A percentile compares a stretch with the other conserved stretches of the same genome.
Conservation (phyloP, 495 filamentous ascomycete genomes). For the Aspergillus cavernicola region DNA sequence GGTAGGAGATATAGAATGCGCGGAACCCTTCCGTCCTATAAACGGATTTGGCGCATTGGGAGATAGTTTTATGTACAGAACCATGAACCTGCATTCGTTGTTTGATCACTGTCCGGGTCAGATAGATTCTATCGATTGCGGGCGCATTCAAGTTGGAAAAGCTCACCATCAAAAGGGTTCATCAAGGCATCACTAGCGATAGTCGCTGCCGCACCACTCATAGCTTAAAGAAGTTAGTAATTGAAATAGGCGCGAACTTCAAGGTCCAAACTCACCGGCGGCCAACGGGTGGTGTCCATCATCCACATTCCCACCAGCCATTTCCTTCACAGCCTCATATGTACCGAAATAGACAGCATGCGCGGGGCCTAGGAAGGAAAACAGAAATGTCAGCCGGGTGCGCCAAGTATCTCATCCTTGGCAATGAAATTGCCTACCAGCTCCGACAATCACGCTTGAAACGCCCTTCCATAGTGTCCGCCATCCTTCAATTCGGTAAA, state of each 20-base stretch:
- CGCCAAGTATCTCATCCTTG: slow-evolving; percentile 4
- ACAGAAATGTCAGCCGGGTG: slow-evolving; percentile 23
- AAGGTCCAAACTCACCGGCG: slow-evolving; percentile 57
- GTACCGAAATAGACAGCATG: slow-evolving; percentile 98
- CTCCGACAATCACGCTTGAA: slow-evolving; percentile 92
- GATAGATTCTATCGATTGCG: background rate
- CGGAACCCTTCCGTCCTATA: slow-evolving; percentile 83
- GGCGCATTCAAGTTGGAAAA: background rate
- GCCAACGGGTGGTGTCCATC: slow-evolving; percentile 91
- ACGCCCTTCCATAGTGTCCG: slow-evolving; percentile 93
- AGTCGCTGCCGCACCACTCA: slow-evolving; percentile 89
- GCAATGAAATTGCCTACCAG: slow-evolving; percentile 54
- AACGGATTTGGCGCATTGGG: slow-evolving; percentile 79
- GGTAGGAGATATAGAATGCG: slow-evolving; percentile 98
- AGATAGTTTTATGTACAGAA: slow-evolving; percentile 80
- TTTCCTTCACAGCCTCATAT: slow-evolving; percentile 93
- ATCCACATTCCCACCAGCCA: slow-evolving; percentile 87
- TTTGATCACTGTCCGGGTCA: slow-evolving; percentile 75
- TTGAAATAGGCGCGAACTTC: slow-evolving; percentile 10
- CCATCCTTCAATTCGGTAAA: slow-evolving; percentile 83
- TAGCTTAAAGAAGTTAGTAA: slow-evolving; percentile 50
- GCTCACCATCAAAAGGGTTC: slow-evolving; percentile 97
- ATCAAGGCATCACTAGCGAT: slow-evolving; percentile 97
- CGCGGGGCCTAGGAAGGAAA: slow-evolving; percentile 74
- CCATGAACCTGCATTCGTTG: slow-evolving; percentile 98